Evolutionary conservation across 2,329 filamentous ascomycete genomes (phyloP), one percentile per base, ranked within the genome.

Genomic region (Monosporascus sp.): DNA sequence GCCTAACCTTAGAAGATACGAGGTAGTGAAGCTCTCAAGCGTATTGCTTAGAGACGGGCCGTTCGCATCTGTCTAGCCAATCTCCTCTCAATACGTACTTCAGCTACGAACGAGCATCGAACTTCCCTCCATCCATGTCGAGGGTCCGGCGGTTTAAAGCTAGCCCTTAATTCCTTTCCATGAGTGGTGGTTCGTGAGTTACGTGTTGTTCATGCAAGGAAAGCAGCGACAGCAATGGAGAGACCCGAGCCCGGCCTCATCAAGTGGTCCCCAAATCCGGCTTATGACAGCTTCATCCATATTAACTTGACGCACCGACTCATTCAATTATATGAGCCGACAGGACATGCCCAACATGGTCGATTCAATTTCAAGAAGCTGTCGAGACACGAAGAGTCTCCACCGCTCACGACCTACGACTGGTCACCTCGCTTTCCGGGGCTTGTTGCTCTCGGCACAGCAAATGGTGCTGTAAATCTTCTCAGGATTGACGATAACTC

Each of bases 391-490:
- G 81, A 85, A 64, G 82, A 86, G 60, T 80, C 85, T 45, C 84
- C 83, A 40, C 78, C 80, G 5, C 73, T 87, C 54, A 86, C 81
- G 44, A 84, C 83, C 5, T 86, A 85, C 64, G 84, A 87, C 70
- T 87, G 83, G 84, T 86, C 83, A 14, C 81, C 83, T 26, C 76
- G 76, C 31, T 73, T 81, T n/a, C 74, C 78, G 34, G 83, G 85
- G 50, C 75, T 92, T 8, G 80, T 94, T 41, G 88, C 87, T 22
- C 81, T 94, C 27, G 90, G 90, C 41, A 88, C 88, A 11, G 81
- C 84, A 16, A 85, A 84, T 40, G 90, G 90, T 48, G 83, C 91
- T 52, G 87, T 91, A 58, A 87, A 88, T 58, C 74, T 95, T 20
- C 72, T 94, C 52, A 81, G 85, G 56, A 80, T 94, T 48, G 85